A percentile compares a stretch with the other conserved stretches of the same genome.
These are phyloP conservation scores for Fragaria ananassa DNA, from an alignment of 306 rosid species.

Conservation along the genomic window DNA sequence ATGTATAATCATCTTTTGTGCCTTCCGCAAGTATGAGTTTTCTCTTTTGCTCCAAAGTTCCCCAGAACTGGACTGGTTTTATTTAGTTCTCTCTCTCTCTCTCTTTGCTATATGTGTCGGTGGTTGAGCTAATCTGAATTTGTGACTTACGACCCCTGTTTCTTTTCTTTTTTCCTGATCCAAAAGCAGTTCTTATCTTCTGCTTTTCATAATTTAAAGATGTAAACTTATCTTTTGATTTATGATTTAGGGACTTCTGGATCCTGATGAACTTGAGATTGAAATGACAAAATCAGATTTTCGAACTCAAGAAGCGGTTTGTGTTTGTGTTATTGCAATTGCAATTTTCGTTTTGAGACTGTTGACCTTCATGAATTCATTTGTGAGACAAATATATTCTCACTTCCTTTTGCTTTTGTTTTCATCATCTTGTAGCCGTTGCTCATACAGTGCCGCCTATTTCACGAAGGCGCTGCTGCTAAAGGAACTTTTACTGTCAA, in stretches of 20 bases:
- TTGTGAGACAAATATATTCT: neutral
- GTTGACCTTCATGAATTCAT: neutral
- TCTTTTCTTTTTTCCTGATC: neutral
- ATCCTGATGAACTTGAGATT: conserved; percentile 30
- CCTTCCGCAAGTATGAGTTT: neutral
- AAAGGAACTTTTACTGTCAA: conserved; percentile 73
- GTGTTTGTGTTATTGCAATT: conserved; percentile 5
- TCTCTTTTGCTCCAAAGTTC: neutral
- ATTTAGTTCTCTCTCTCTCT: no score
- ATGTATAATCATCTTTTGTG: neutral
- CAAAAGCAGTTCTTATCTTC: neutral
- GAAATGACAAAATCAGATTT: conserved; percentile 21
- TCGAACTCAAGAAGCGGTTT: conserved; percentile 41
- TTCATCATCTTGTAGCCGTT: conserved; percentile 47
- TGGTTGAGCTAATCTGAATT: neutral
- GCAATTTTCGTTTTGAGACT: conserved; percentile 8
- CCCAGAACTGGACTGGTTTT: neutral
- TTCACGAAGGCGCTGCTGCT: conserved; percentile 53
- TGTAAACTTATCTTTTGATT: conserved; percentile 1
- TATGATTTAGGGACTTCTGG: conserved; percentile 28
- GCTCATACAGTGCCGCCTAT: conserved; percentile 73
- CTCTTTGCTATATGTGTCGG: no score
- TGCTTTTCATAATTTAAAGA: neutral
- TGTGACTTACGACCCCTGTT: neutral
- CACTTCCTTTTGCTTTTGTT: conserved; percentile 12